phyloP scores from a whole-genome alignment of 768 basidiomycete species.

The Podaxis sp. region DNA sequence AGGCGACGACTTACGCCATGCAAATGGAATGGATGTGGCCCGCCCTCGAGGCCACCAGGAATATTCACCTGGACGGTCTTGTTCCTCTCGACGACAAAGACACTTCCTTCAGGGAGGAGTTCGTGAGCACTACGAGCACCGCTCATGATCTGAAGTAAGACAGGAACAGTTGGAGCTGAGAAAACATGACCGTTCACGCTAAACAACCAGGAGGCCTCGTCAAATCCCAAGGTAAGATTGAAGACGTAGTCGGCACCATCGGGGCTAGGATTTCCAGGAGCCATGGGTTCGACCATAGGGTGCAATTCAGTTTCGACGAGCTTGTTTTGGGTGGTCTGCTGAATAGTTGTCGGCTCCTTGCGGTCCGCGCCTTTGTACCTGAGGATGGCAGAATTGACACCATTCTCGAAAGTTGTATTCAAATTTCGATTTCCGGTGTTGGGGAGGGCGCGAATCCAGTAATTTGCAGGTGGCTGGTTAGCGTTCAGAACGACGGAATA shows the following conservation, averaged over 20 bases:
- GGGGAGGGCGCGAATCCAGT: conserved; percentile 36
- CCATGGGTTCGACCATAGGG: conserved; percentile 18
- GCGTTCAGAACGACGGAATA: conserved; percentile 39
- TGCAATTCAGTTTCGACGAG: conserved; percentile 23
- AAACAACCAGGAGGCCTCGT: conserved; percentile 8
- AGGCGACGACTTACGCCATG: conserved; percentile 37
- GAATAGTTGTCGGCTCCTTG: conserved; percentile 22
- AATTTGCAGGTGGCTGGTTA: conserved; percentile 40
- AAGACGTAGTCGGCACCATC: conserved; percentile 23
- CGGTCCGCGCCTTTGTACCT: conserved; percentile 37
- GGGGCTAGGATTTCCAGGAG: conserved; percentile 22
- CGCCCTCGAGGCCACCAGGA: conserved; percentile 26
- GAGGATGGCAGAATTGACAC: conserved; percentile 43
- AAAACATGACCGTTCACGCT: conserved; percentile 13
- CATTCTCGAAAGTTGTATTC: conserved; percentile 24
- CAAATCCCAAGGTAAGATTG: conserved; percentile 19
- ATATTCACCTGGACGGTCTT: conserved; percentile 50
- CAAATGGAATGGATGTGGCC: conserved; percentile 43
- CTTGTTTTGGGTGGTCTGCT: conserved; percentile 9
- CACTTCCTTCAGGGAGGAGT: conserved; percentile 39
- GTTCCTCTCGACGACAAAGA: conserved; percentile 43
- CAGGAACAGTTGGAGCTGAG: conserved; percentile 37
- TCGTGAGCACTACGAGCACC: conserved; percentile 37
- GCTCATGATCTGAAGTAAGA: conserved; percentile 49
- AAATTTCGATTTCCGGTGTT: conserved; percentile 16